Evolutionary conservation across 192 early-diverging fungal species (phyloP), one percentile per base, ranked within the genome.

Genomic region (Kickxella alabastrina): DNA sequence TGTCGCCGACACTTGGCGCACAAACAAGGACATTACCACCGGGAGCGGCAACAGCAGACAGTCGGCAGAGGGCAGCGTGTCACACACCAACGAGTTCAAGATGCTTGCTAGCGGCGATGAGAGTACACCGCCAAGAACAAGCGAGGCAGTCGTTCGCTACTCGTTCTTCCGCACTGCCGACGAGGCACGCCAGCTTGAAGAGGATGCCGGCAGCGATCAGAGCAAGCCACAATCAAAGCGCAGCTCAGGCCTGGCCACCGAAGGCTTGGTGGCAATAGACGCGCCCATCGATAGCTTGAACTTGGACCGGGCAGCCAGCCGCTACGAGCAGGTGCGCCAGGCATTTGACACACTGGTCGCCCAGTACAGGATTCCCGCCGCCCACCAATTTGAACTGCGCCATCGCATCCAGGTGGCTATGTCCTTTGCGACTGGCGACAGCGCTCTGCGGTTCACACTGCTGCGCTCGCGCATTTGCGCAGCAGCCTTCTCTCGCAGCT

Each of bases 371-470:
- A 80, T 97, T 24, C 85, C 92, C 0, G 62, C 63, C 29, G 80
- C 86, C 42, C 83, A 90, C 46, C 82, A 84, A 17, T 93, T 88
- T 45, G 79, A 83, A 47, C 80, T 98, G 38, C 74, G 91, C 15
- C 86, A 91, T 54, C 81, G 85, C 21, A 87, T 93, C 41, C 78
- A 88, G 18, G 81, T 94, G 36, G 88, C 89, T 4, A 79, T 70
- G 80, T 26, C 76, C 61, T 43, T 79, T 85, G 53, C 53, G 15
- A 26, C 52, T 79, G 43, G 73, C 65, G 19, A 57, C 65, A 47
- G 44, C 40, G 31, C 42, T 0, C 52, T 67, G 28, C 76, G 93
- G 24, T 66, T 66, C 19, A 60, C 78, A 41, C 72, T 95, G 12
- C 56, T 93, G 54, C 65, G 75, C 21, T 84, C 85, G 54, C 86